Base-by-base conservation (phyloP, 768 basidiomycete genomes). In the Tulasnella sp. region DNA sequence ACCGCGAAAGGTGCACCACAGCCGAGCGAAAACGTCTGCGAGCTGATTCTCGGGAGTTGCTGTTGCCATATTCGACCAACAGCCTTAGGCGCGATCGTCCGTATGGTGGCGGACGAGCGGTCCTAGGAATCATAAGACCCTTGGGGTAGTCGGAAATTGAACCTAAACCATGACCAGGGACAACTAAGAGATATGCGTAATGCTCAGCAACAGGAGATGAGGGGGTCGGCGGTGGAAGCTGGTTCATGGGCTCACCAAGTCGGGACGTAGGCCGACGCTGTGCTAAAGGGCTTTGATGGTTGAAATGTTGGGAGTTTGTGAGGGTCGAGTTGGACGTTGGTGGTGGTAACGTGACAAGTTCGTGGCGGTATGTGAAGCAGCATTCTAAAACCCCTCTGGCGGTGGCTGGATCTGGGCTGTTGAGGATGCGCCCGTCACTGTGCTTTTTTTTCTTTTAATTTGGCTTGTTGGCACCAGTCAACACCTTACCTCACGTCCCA, bases 211-310 rank as follows among this genome's bases (percentile, higher is more conserved):
- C 35, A 5, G 35, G 44, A 2, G 23, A 7, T 10, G 51, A 20
- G 23, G 51, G 0, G 11, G 51, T 51, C 23, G 51, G 23, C 11
- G 9, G 20, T 23, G 23, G 23, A 7, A 51, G 44, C 2, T 13
- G 44, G 44, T 0, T 15, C 11, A 15, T 51, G n/a, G n/a, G 6
- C 51, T 51, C 4, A 51, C 51, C 51, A 51, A 51, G 51, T 10
- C 87, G 2, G 91, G 90, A 39, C 91, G 85, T 44, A 91, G 82
- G 0, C 89, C 90, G 51, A 90, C 90, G 79, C 89, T 90, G 82
- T 90, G 88, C 10, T 83, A 82, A 26, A 89, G 80, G 40, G 91
- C 81, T 82, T 88, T 70, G 83, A 88, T 48, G 82, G 82, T 29
- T 81, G 84, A 81, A 80, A 81, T 57, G 29, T 75, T 42, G 4